Evolutionary conservation across 768 basidiomycete genomes (phyloP), one percentile per base, ranked within the genome.

Genomic region (Mycena sanguinolenta): DNA sequence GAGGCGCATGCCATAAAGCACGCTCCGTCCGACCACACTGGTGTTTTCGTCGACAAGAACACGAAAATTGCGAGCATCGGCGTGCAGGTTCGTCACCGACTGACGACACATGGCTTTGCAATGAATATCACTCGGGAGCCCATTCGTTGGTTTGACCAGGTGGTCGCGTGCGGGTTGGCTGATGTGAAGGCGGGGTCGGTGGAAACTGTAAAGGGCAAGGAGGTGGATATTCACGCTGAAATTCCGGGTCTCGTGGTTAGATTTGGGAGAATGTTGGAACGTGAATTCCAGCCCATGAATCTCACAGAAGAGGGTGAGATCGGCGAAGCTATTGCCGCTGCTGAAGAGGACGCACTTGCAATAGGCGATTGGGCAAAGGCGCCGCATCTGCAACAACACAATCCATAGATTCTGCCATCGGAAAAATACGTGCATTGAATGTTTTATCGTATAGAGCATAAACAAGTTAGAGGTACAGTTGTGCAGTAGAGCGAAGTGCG

Each of bases 21-120:
- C 74, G 74, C 85, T 66, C 82, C 91, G 44, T 92, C 92, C 64
- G 93, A 92, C 57, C 91, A 97, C 76, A 97, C 96, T 4, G 98
- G 98, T 27, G 92, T 98, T 32, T 99, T 99, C 79, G 81, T 96
- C 61, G 88, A 93, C 75, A 82, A 85, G n/a, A 82, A 81, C 34
- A 92, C 92, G 54, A 99, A 99, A 80, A 86, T 99, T 74, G 95
- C 90, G 21, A 99, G 97, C 76, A 97, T 99, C 61, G 98, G 98
- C 52, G 95, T 99, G 61, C 96, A 98, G 79, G 91, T 99, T 63
- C 91, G 96, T 65, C 97, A 98, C 77, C 89, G 97, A 52, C 87
- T 99, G 64, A 97, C 98, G 52, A 93, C 91, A 28, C 98, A 99
- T 78, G 98, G 98, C 1, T 98, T 99, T 81, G 90, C 96, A 1